Conservation (phyloP, 148 eudicot genomes). For the Gaultheria prostrata region DNA sequence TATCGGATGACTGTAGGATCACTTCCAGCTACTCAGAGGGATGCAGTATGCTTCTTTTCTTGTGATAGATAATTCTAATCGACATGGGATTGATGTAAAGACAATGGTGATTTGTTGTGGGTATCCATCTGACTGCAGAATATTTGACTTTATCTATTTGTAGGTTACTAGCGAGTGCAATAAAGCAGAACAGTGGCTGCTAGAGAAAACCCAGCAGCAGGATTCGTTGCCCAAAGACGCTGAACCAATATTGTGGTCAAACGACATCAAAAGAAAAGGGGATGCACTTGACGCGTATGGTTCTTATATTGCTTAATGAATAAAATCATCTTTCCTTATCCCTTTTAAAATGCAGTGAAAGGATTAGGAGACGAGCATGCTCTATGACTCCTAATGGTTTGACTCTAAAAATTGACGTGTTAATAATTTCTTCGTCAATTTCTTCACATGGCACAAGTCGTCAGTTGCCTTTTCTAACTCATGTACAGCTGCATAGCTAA, state of each 20-base stretch:
- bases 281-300: constrained; percentile 52
- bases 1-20: constrained; percentile 42
- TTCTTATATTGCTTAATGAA: neutral
- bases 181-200: constrained; percentile 59
- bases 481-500: neutral
- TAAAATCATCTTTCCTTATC: neutral
- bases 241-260: constrained; percentile 61
- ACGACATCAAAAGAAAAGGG: constrained; percentile 42
- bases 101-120: neutral
- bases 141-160: constrained; percentile 20
- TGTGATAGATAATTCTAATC: neutral
- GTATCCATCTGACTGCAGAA: neutral
- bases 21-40: constrained; percentile 47
- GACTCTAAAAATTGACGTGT: neutral
- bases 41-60: constrained; percentile 49
- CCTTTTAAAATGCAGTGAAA: neutral
- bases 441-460: neutral
- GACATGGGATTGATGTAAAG: neutral
- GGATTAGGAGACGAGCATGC: neutral
- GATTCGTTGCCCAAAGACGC: constrained; percentile 56
- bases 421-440: neutral
- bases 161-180: constrained; percentile 65
- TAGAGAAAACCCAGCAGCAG: constrained; percentile 47
- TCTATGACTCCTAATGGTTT: neutral
- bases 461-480: neutral